Evolutionary conservation across 129 eudicot species (phyloP), one percentile per base, ranked within the genome.

Genomic region (Mikania micrantha): DNA sequence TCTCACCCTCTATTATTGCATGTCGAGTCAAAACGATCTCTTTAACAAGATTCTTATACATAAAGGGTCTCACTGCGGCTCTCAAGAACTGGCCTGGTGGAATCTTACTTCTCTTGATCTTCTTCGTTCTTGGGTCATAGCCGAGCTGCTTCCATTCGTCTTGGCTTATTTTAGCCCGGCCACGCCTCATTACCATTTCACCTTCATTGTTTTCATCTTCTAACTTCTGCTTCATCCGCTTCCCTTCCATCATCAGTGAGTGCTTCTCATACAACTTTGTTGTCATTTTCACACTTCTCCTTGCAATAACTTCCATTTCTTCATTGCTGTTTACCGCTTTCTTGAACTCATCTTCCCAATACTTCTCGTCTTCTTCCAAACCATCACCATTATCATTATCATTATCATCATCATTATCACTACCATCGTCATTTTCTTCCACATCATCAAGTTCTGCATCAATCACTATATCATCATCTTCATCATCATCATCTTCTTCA

Each of bases 51-150:
- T 92, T 92, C 72, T 79, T 88, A 74, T 88, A 92, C 44, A 83
- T 63, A 71, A 92, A 92, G 1, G 98, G 98, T 63, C 98, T 86
- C n/a, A 92, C 92, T 0, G 98, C 96, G 0, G 96, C 95, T 36
- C 86, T 74, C 74, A 92, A 21, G 76, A 92, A 92, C 72, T 83
- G 79, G n/a, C 87, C 98, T 1, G 98, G 98, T 19, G 98, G 98
- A 31, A 84, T 79, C 81, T 73, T 80, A 72, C 96, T 88, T 83
- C 82, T 92, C 67, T 82, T 84, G 2, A 84, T 47, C 76, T 63
- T 88, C 76, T 71, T 84, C 82, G 60, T 82, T 34, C 68, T 68
- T 25, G 91, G 95, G 41, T 90, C 91, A 39, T 78, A 71, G 4
- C 91, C 98, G 8, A 84, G 47, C 19, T 20, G 69, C 72, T 74